Evolutionary conservation across 2,329 filamentous ascomycete genomes (phyloP).

Genomic region (Xylariaceae sp.): DNA sequence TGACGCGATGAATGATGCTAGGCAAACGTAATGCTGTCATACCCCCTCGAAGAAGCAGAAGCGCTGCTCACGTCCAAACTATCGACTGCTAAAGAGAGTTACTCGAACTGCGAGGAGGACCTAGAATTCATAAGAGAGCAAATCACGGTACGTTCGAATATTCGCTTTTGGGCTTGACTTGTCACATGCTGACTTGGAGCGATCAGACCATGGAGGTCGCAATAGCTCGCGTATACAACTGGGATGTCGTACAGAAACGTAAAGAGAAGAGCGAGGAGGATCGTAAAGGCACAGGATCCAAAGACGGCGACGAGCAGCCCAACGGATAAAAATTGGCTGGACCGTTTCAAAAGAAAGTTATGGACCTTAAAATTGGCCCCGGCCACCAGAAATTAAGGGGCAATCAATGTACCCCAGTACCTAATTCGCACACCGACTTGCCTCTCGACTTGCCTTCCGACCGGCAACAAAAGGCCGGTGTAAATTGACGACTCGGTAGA

Average conservation of each 20-base stretch:
- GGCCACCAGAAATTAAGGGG: constrained; percentile 9
- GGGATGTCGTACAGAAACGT: constrained; percentile 92
- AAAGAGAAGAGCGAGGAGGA: constrained; percentile 75
- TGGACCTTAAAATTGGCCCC: neutral
- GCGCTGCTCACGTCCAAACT: constrained; percentile 72
- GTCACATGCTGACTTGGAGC: constrained; percentile 5
- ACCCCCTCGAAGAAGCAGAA: constrained; percentile 84
- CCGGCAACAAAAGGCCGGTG: neutral
- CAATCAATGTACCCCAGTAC: neutral
- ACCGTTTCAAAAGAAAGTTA: neutral
- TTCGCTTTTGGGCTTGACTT: neutral
- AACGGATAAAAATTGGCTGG: constrained; percentile 25
- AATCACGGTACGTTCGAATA: constrained; percentile 66
- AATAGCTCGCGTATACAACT: constrained; percentile 96
- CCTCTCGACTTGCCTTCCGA: neutral
- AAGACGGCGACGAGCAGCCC: constrained; percentile 37
- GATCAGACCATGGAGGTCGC: constrained; percentile 91
- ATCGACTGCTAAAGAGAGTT: constrained; percentile 68
- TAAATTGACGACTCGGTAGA: neutral
- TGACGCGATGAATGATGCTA: constrained; percentile 29
- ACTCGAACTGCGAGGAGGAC: constrained; percentile 91
- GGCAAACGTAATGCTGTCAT: constrained; percentile 97
- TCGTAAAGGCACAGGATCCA: constrained; percentile 35
- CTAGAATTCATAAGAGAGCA: constrained; percentile 92
- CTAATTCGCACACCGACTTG: neutral